phyloP scores from a whole-genome alignment of 2,329 filamentous ascomycete species.

The Cladophialophora psammophila region DNA sequence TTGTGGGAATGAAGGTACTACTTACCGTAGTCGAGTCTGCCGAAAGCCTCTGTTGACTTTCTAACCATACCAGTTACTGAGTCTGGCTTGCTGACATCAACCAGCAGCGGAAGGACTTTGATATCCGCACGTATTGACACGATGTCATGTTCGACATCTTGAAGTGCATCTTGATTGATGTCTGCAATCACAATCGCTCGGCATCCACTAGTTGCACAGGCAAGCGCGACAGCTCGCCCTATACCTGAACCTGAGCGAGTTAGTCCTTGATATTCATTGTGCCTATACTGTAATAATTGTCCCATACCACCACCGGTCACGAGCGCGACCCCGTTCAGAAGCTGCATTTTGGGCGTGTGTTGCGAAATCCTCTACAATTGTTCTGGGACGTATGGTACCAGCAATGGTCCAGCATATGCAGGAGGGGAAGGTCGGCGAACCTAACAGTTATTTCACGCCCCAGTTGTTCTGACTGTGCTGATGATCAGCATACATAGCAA shows the following conservation, averaged over 20 bases:
- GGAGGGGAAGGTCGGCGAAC: too few relatives aligned
- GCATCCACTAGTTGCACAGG: neutral
- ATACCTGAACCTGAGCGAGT: neutral
- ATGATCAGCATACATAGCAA: neutral
- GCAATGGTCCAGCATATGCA: too few relatives aligned
- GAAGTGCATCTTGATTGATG: neutral
- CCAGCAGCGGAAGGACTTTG: neutral
- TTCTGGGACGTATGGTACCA: neutral
- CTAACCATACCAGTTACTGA: neutral
- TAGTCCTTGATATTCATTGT: neutral
- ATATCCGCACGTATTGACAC: neutral
- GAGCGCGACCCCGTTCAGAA: neutral
- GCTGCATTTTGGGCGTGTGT: neutral
- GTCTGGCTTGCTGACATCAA: neutral
- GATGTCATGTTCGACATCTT: neutral
- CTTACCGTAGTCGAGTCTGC: neutral
- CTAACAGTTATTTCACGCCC: too few relatives aligned
- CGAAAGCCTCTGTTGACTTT: neutral
- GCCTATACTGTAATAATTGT: neutral
- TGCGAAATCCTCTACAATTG: neutral
- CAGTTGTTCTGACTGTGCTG: neutral
- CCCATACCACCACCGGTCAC: neutral
- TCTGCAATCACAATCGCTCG: neutral
- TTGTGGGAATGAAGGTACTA: neutral
- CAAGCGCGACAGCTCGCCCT: neutral